These are phyloP conservation scores for Calonectria hongkongensis DNA, from an alignment of 2,329 filamentous ascomycete species.

Conservation along the genomic window DNA sequence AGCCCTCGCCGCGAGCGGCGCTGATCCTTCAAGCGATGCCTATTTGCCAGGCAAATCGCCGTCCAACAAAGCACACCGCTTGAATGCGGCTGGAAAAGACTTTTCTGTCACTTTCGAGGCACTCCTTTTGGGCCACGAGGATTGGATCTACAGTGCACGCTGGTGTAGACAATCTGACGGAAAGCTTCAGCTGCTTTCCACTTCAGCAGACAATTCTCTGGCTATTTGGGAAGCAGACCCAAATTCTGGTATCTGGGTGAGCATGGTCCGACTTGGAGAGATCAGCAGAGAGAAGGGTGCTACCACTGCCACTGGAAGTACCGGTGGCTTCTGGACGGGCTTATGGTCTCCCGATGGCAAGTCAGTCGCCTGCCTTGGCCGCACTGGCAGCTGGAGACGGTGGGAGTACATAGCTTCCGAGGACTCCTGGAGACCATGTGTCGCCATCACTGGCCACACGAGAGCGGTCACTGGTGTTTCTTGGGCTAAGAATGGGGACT, in stretches of 20 bases:
- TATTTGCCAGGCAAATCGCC: slow-evolving; percentile 82
- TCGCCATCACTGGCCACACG: slow-evolving; percentile 90
- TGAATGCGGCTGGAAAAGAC: slow-evolving; percentile 76
- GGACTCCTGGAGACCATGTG: slow-evolving; percentile 84
- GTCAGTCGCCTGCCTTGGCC: slow-evolving; percentile 86
- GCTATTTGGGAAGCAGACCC: slow-evolving; percentile 93
- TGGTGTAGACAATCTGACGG: slow-evolving; percentile 77
- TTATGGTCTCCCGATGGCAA: slow-evolving; percentile 89
- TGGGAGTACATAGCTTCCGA: slow-evolving; percentile 80
- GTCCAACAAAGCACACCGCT: slow-evolving; percentile 91
- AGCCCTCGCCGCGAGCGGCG: slow-evolving; percentile 69
- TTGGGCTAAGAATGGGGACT: slow-evolving; percentile 89
- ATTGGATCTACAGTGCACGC: slow-evolving; percentile 95
- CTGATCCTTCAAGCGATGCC: slow-evolving; percentile 75
- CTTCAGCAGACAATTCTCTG: slow-evolving; percentile 96
- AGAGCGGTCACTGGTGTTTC: slow-evolving; percentile 86
- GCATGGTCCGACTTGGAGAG: slow-evolving; percentile 89
- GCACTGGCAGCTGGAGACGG: slow-evolving; percentile 93
- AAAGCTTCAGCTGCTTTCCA: slow-evolving; percentile 85
- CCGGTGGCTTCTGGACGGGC: slow-evolving; percentile 96
- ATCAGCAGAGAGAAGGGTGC: slow-evolving; percentile 96
- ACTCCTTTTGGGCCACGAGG: slow-evolving; percentile 93
- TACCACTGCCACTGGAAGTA: slow-evolving; percentile 95
- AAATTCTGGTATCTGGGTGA: slow-evolving; percentile 92
- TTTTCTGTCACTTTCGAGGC: slow-evolving; percentile 95